Base-by-base conservation (phyloP, 2,329 filamentous ascomycete species). In the Aspergillus brunneoviolaceus region DNA sequence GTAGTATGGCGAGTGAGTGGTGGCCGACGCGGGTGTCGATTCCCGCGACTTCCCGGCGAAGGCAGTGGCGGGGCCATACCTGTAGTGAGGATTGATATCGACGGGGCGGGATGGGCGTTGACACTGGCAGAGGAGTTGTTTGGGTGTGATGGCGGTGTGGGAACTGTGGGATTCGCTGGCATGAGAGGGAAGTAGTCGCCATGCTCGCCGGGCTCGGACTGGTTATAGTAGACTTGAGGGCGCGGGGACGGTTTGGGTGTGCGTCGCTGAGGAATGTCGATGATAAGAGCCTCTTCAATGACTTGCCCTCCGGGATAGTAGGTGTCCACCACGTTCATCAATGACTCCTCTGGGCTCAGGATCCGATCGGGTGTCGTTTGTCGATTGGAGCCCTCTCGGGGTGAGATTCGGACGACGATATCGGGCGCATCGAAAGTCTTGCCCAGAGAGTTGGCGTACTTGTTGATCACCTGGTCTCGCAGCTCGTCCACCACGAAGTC, bases 401-500 rank as follows among this genome's bases (percentile, higher is more conserved):
- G 86, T 16, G 84, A 74, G 67, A 98, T 90, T 64, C 90, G 87
- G 64, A 98, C 82, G 11, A 85, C 87, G 60, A 99, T 85, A 75
- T 99, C 95, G 12, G 95, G 95, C 11, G 95, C 85, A 78, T 99
- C 95, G 75, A 93, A 97, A 55, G 85, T 90, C 68, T 88, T 88
- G 54, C 94, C 94, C 27, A 99, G 82, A 14, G 92, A 96, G 77
- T 99, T 98, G 68, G 88, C 87, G 76, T 98, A 99, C 80, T 98
- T 98, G 70, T 87, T 87, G 68, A 98, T 80, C 59, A 98, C 95
- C 82, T 92, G 87, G 68, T 97, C 95, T 68, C 94, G 89, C 63
- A 96, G 89, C 77, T 97, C 94, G 75, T 99, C 95, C 59, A 98
- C 93, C 68, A 98, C 80, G 72, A 96, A 92, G 69, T 96, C 92